Evolutionary conservation across 495 filamentous ascomycete genomes (phyloP), one percentile per base, ranked within the genome.

Genomic region (Penicillium cosmopolitanum): DNA sequence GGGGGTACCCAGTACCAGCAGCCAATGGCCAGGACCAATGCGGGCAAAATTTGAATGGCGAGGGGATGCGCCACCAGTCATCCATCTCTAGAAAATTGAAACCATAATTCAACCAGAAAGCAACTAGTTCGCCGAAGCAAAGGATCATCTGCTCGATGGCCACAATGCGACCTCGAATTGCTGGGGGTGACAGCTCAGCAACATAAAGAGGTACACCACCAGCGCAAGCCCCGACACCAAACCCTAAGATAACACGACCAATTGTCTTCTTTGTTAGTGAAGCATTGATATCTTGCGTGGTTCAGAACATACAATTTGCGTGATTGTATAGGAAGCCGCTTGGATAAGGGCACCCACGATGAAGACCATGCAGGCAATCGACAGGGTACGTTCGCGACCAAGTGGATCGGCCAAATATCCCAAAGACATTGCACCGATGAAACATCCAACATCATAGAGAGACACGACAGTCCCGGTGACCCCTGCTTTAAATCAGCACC

Each of bases 91-190:
- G 63, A 18, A 64, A 69, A 42, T 64, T 66, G 38, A 69, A 62
- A 5, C 63, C 64, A 48, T 89, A 90, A 69, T 89, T 85, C 62
- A 90, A 87, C 89, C 90, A 93, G 77, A 92, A 92, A 52, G 82
- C 83, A 42, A 91, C 77, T 83, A 94, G 84, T 71, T 93, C 91
- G 47, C 90, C 90, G 35, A 90, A 76, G 67, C 87, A 86, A 76
- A 84, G 85, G 10, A 85, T 60, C 50, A 92, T 78, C 69, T 93
- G 90, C 68, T 93, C 87, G 0, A 89, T 79, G 15, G 85, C 87
- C 18, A 92, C 87, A 5, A 94, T 76, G 13, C 86, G 84, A 46
- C 90, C 90, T 34, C 82, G 77, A 42, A 84, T 77, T 50, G 84
- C 83, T 0, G 82, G 80, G 5, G 81, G 81, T 13, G 77, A 71